Percentiles rank a stretch among this genome's conserved stretches.
These are phyloP conservation scores for Termitomyces sp. DNA, from an alignment of 768 basidiomycete genomes.

Conservation along the genomic window DNA sequence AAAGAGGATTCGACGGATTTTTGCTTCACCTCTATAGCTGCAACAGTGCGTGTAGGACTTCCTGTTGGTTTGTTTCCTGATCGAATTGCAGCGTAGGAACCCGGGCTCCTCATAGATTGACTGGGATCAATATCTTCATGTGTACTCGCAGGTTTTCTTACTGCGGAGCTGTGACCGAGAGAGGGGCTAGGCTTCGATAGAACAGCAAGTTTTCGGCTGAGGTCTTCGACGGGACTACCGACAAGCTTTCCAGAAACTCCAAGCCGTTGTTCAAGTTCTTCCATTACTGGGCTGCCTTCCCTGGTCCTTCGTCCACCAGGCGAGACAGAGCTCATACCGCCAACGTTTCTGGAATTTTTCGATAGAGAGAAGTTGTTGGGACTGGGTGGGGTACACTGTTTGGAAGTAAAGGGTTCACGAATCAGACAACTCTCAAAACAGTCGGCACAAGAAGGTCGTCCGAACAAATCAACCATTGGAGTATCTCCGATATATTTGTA, in stretches of 20 bases:
- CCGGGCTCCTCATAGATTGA: slow-evolving; percentile 13
- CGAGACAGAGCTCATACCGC: slow-evolving; percentile 35
- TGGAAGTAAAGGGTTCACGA: slow-evolving; percentile 42
- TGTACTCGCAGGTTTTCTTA: slow-evolving; percentile 11
- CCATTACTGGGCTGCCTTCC: slow-evolving; percentile 56
- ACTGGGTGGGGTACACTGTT: slow-evolving; percentile 24
- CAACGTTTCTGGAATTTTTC: slow-evolving; percentile 33
- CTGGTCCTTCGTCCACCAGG: slow-evolving; percentile 25
- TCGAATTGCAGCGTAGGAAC: slow-evolving; percentile 15
- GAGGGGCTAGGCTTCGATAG: slow-evolving; percentile 26
- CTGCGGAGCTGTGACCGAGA: slow-evolving; percentile 8
- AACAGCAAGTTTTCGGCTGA: slow-evolving; percentile 37
- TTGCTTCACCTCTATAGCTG: slow-evolving; percentile 59
- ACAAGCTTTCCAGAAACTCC: slow-evolving; percentile 50
- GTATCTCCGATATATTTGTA: slow-evolving; percentile 63
- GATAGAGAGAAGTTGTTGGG: slow-evolving; percentile 23
- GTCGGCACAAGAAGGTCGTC: slow-evolving; percentile 70
- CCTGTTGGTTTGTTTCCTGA: slow-evolving; percentile 17
- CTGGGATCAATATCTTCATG: slow-evolving; percentile 21
- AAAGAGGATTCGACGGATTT: slow-evolving; percentile 38
- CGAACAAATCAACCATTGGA: slow-evolving; percentile 81
- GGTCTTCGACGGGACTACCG: slow-evolving; percentile 50
- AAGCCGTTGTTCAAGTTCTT: slow-evolving; percentile 57
- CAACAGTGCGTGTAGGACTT: slow-evolving; percentile 33
- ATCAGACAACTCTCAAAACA: slow-evolving; percentile 78